Evolutionary conservation across 805 yeast species (phyloP).

Genomic region (Wickerhamomyces pijperi): DNA sequence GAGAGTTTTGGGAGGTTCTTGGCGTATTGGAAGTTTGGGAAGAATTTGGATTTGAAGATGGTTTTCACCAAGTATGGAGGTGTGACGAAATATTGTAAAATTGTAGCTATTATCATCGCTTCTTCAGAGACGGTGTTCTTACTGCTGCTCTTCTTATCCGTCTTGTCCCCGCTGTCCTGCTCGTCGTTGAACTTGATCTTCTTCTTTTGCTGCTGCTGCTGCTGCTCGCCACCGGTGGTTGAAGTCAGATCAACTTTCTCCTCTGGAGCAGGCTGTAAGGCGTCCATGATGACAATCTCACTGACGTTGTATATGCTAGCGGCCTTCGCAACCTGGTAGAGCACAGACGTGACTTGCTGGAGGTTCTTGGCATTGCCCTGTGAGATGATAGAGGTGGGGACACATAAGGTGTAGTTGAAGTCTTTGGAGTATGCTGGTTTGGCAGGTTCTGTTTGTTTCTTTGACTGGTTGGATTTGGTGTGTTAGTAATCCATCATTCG

Average conservation of each 20-base stretch:
- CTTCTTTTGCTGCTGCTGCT: conserved; percentile 3
- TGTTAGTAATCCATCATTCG: not conserved
- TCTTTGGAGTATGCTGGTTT: not conserved
- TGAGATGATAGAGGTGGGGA: conserved; percentile 59
- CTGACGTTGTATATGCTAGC: conserved; percentile 59
- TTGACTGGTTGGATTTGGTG: not conserved
- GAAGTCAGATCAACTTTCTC: conserved; percentile 12
- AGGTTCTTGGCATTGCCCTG: conserved; percentile 45
- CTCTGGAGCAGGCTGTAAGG: conserved; percentile 20
- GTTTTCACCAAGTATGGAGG: conserved; percentile 70
- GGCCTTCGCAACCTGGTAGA: conserved; percentile 71
- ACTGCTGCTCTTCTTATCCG: conserved; percentile 1
- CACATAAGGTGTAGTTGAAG: conserved; percentile 47
- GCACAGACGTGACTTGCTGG: conserved; percentile 61
- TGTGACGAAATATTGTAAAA: conserved; percentile 73
- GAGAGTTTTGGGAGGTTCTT: conserved; percentile 59
- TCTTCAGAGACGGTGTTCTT: conserved; percentile 19
- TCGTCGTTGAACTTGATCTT: conserved; percentile 24
- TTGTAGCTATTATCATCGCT: conserved; percentile 48
- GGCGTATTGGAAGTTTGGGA: conserved; percentile 49
- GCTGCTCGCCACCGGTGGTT: conserved; percentile 5
- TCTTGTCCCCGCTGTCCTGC: conserved; percentile 9
- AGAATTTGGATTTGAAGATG: conserved; percentile 39
- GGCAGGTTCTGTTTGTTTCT: not conserved
- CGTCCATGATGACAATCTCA: conserved; percentile 64